Base-by-base conservation (phyloP, 2,329 filamentous ascomycete species). In the Orbilia javanica region DNA sequence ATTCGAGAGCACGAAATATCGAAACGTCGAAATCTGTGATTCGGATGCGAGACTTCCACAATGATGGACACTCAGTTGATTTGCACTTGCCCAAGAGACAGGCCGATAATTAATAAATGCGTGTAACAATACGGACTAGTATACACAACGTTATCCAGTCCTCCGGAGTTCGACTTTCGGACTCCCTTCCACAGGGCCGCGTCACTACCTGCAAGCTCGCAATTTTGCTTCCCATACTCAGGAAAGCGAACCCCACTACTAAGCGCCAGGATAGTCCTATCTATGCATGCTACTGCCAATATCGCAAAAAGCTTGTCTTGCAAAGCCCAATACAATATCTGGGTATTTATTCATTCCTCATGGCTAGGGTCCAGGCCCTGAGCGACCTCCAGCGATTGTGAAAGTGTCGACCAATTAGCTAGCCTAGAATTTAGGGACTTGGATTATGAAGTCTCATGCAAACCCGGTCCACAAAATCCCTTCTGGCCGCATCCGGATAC, bases 171-270 rank as follows among this genome's bases (percentile, higher is more conserved):
- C 39, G 4, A 18, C 8, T 4, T n/a, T 44, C n/a, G 20, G n/a
- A 7, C 34, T 57, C 3, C 2, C 3, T 60, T 27, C 13, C 8
- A 42, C 55, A 13, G 34, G 55, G 34, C 34, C 55, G 55, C 55
- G 55, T 60, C 55, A 60, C 34, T 60, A 22, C 25, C 55, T 42
- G 55, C 34, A 60, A 60, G 55, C 52, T 31, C 52, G 11, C 29
- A 57, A 57, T 36, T 57, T 36, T 7, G 29, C 18, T 55, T 18
- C 6, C 20, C 27, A n/a, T n/a, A n/a, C n/a, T n/a, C n/a, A n/a
- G n/a, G n/a, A n/a, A n/a, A n/a, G n/a, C n/a, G n/a, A n/a, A n/a
- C n/a, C n/a, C n/a, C n/a, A n/a, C n/a, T n/a, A n/a, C n/a, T n/a
- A n/a, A n/a, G n/a, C n/a, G n/a, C n/a, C n/a, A n/a, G n/a, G n/a